Base-by-base conservation (phyloP, 495 filamentous ascomycete species). In the Rhypophila decipiens region DNA sequence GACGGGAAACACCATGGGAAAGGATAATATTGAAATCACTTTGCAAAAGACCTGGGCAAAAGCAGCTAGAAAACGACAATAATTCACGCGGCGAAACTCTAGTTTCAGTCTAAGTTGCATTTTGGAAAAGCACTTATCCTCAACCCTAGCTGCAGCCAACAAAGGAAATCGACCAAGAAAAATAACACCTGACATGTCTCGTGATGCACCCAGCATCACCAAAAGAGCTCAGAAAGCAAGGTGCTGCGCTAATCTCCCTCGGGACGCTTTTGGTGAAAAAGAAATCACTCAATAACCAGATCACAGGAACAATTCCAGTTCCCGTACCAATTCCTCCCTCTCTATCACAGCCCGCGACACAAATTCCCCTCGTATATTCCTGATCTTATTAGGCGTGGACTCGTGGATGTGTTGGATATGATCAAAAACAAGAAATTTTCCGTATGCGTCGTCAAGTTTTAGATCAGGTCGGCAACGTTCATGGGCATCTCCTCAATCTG, bases 401-500 rank as follows among this genome's bases (percentile, higher is more conserved):
- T 53, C 34, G 57, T 56, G 45, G 22, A 50, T 41, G 41, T 50
- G 59, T 53, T 45, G 35, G 53, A 44, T 58, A 46, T 59, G 58
- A 50, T 44, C 57, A 61, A 58, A 49, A 53, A 46, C 50, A 47
- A 46, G 42, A 44, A 40, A 41, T 46, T 23, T 29, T 19, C 23
- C 11, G 24, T 34, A 13, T 31, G 27, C 27, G n/a, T 31, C 27
- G 39, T 33, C 21, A 34, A n/a, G 13, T 20, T 4, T 59, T 69
- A 69, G 49, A 85, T 74, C 24, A 84, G 71, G 57, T 85, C 81
- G 39, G 82, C 81, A 48, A 86, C 82, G 60, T 97, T 97, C 93
- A 98, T 96, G 21, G 93, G 93, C 93, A 98, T 98, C 76, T 98
- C 93, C 60, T 98, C 93, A 53, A 98, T 98, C 70, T 98, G 93